Evolutionary conservation across 164 flowering plant genomes (phyloP), one percentile per base, ranked within the genome.

Genomic region (Platanus orientalis): DNA sequence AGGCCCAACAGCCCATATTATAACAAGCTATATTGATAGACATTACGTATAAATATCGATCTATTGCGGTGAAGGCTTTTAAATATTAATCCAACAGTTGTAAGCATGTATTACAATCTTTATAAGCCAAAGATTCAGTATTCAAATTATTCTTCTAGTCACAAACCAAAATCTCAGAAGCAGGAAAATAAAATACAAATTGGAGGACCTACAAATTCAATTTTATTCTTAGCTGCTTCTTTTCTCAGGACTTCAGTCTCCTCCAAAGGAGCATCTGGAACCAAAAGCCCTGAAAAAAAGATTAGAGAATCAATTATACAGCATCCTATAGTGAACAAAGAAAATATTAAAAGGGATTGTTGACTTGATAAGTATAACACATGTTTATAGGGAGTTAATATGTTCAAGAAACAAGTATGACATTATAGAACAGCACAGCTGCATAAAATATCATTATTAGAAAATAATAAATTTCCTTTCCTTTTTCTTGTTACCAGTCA

Each of bases 201-300:
- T 29, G 25, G 24, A 21, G 63, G 59, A 52, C 79, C 32, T 65
- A 90, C 98, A 79, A 91, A 49, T 69, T 93, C 95, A 66, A 93
- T 81, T 0, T 78, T 63, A 30, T 81, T 49, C 64, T 83, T 83
- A 3, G 50, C 6, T 59, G 98, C 91, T 78, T 84, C 93, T 65
- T 60, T 72, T 70, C 93, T 86, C 78, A 93, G 73, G 27, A 66
- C 54, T 68, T 77, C 88, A 40, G 98, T 84, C 73, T 93, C 98
- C 72, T 93, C 98, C 28, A 93, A 62, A 54, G 98, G 98, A 71
- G 89, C 95, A 81, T 93, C 98, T 21, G 98, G 98, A 34, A 93
- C 96, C 60, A 93, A 83, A 61, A 93, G 87, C 39, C 96, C 98
- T 93, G 80, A 69, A 44, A 14, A 77, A 71, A 42, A 13, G 60